A percentile compares a stretch with the other conserved stretches of the same genome.
Evolutionary conservation across 441 rosid genomes (phyloP).

Genomic region (Aquilaria agallochum): DNA sequence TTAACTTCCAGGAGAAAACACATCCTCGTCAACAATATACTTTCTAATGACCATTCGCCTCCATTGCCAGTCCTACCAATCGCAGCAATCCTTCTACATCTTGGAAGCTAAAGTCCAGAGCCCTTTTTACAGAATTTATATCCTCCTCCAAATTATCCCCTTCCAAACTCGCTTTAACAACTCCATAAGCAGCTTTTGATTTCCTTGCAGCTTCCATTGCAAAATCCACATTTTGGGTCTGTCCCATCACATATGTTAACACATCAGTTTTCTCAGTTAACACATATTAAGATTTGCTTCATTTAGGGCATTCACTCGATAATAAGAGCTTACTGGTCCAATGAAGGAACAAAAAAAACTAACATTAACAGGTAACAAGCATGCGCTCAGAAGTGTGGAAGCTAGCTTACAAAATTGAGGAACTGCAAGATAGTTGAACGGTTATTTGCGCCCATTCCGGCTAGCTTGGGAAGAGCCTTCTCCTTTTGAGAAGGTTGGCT

Average conservation of each 20-base stretch:
- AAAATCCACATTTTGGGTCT: conserved; percentile 75
- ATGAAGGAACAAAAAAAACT: not conserved
- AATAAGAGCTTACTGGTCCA: conserved; percentile 6
- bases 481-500: conserved; percentile 59
- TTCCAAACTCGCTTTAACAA: conserved; percentile 43
- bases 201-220: conserved; percentile 97
- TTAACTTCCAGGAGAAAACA: not conserved
- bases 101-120: conserved; percentile 95
- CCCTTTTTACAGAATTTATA: conserved; percentile 58
- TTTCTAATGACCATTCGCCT: conserved; percentile 59
- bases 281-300: conserved; percentile 1
- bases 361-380: no score
- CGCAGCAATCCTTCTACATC: conserved; percentile 80
- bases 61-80: conserved; percentile 79
- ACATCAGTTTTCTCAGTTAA: not conserved
- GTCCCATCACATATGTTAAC: conserved; percentile 17
- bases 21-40: conserved; percentile 20
- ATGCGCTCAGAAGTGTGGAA: not conserved
- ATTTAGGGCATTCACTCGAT: not conserved
- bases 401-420: conserved; percentile 78
- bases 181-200: conserved; percentile 61
- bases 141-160: conserved; percentile 55
- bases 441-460: conserved; percentile 57
- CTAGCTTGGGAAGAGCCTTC: conserved; percentile 63
- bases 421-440: conserved; percentile 59